Base-by-base conservation (phyloP, 2,329 filamentous ascomycete species). In the Pseudogymnoascus sp. region DNA sequence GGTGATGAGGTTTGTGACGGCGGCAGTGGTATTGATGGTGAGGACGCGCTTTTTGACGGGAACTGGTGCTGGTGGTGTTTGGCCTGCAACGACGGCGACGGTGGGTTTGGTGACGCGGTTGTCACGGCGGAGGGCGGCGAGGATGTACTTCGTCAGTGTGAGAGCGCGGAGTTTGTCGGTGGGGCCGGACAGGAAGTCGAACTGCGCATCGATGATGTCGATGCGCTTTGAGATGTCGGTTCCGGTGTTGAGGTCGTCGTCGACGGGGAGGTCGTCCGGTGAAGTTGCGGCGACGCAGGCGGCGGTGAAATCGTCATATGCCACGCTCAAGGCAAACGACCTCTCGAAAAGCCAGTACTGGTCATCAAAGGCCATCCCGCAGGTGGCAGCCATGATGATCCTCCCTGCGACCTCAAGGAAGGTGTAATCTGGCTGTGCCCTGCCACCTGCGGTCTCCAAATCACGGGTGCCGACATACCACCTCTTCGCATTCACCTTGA, bases 371-470 rank as follows among this genome's bases (percentile, higher is more conserved):
- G 10, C 14, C 31, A 57, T 28, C 14, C 45, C 48, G 5, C 57
- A 57, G 16, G 66, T 43, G 1, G 62, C 57, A 7, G 63, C 37
- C 25, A 64, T 66, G 23, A 68, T 62, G 16, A 68, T 66, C n/a
- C 63, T 64, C 7, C 70, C n/a, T n/a, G n/a, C 71, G n/a, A 71
- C 62, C 1, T 67, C 60, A 3, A 71, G 54, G 8, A 65, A 62
- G 23, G 11, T 61, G 7, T 68, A 67, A 19, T 67, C 65, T 8
- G 51, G 14, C 25, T 19, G 13, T 1, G 8, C 31, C 28, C 16
- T 25, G 16, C 36, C 16, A 23, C 28, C 51, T 16, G 31, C 25
- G 51, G 16, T 21, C 8, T 43, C 41, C 41, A 57, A 8, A 28
- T 57, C 23, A 16, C 31, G 23, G 21, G 31, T n/a, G 6, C 25